A percentile compares a stretch with the other conserved stretches of the same genome.
phyloP scores from a whole-genome alignment of 305 asterid genomes.

The Fraxinus paxiana region DNA sequence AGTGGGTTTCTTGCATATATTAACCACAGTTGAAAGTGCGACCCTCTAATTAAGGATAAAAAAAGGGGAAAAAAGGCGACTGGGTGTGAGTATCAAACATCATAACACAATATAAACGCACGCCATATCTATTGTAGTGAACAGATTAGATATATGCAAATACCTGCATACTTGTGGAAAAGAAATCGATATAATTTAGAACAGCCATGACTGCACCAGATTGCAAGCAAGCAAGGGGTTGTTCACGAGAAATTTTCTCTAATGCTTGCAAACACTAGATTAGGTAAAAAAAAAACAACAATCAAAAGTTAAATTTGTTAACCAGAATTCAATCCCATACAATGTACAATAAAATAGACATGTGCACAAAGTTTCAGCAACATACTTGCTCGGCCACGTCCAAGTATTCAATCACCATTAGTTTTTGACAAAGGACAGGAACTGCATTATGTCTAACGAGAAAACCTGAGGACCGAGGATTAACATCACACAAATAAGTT shows the following conservation, averaged over 20 bases:
- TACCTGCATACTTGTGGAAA: slow-evolving; percentile 94
- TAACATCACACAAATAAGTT: slow-evolving; percentile 85
- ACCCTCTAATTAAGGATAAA: slow-evolving; percentile 55
- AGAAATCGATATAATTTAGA: slow-evolving; percentile 78
- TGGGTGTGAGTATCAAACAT: slow-evolving; percentile 21
- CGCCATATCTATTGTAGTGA: not conserved
- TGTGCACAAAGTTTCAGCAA: slow-evolving; percentile 17
- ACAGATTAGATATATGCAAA: not conserved
- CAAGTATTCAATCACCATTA: slow-evolving; percentile 70
- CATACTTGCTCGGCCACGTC: slow-evolving; percentile 98
- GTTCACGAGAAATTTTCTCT: slow-evolving; percentile 79
- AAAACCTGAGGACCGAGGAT: slow-evolving; percentile 66
- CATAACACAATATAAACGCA: slow-evolving; percentile 11
- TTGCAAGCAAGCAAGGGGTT: slow-evolving; percentile 89
- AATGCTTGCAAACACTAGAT: slow-evolving; percentile 90
- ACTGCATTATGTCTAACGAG: slow-evolving; percentile 81
- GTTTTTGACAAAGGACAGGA: slow-evolving; percentile 80
- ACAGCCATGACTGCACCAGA: slow-evolving; percentile 93
- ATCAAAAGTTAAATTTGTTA: not conserved
- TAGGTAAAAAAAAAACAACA: slow-evolving; percentile 18
- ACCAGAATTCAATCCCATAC: slow-evolving; percentile 10
- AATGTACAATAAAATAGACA: slow-evolving; percentile 12
- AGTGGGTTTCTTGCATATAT: slow-evolving; percentile 78
- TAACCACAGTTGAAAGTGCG: slow-evolving; percentile 84
- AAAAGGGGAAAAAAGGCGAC: slow-evolving; percentile 16